Base-by-base conservation (phyloP, 129 eudicot species). In the Artemisia annua region DNA sequence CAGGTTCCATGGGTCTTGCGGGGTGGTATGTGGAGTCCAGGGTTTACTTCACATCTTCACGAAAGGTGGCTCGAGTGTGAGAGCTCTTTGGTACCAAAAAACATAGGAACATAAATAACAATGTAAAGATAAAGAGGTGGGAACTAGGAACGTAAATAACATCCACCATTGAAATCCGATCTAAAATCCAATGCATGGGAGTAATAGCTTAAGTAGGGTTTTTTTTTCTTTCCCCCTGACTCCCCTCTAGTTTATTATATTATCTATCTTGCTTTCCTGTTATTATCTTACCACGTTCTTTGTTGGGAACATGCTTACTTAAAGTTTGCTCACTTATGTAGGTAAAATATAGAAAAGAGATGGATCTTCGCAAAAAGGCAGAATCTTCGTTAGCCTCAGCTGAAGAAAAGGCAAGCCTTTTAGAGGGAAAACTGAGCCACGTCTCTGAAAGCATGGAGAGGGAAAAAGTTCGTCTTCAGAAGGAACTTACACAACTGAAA, bases 291-390 rank as follows among this genome's bases (percentile, higher is more conserved):
- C 59, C n/a, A 16, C 59, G 22, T 43, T 66, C 55, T 9, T 17
- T 63, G 48, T 22, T 73, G 39, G 71, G 64, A 20, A 13, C 35
- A 26, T 63, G 63, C 56, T 46, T 54, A 19, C 19, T 54, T 54
- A 24, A 51, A 28, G 54, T 59, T 19, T 67, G 19, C n/a, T 35
- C 14, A 66, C 63, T 52, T 48, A 57, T 82, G 51, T 74, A 94
- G 99, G 85, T 79, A 35, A 94, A 90, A 82, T 85, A 83, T 17
- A 81, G 75, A 68, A 88, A 81, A 50, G 99, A 94, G 73, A 74
- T 66, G 76, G 88, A 86, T 73, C 87, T 88, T 75, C 97, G 88
- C 60, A 85, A 83, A 79, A 86, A 81, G 11, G 91, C 91, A 11
- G 97, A 90, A 77, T 78, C 94, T 52, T 78, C 71, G 71, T 83